phyloP scores from a whole-genome alignment of 2,329 filamentous ascomycete species.

The Pseudogymnoascus sp. region DNA sequence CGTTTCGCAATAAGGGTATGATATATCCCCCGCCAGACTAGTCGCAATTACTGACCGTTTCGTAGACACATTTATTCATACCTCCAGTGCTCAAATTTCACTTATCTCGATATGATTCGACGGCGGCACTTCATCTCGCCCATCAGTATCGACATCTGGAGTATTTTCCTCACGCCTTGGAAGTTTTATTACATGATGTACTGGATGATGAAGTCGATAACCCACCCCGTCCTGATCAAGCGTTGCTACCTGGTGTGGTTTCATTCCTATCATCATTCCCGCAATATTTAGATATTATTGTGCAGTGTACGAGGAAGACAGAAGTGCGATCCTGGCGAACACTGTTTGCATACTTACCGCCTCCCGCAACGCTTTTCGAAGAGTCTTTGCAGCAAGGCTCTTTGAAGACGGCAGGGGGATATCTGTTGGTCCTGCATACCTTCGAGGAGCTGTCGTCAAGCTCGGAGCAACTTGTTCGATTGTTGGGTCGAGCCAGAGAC shows the following conservation, averaged over 20 bases:
- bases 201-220: slow-evolving; percentile 90
- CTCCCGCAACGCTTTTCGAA: slow-evolving; percentile 87
- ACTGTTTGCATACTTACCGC: slow-evolving; percentile 83
- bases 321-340: slow-evolving; percentile 93
- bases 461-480: slow-evolving; percentile 69
- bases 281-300: slow-evolving; percentile 87
- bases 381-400: slow-evolving; percentile 78
- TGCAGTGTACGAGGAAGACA: slow-evolving; percentile 95
- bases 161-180: slow-evolving; percentile 89
- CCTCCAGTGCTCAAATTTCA: slow-evolving; percentile 80
- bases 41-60: slow-evolving; percentile 4
- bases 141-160: slow-evolving; percentile 79
- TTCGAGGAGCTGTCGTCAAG: slow-evolving; percentile 62
- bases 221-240: slow-evolving; percentile 53
- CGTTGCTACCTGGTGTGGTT: slow-evolving; percentile 57
- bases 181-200: slow-evolving; percentile 86
- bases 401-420: slow-evolving; percentile 91
- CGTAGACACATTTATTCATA: slow-evolving; percentile 85
- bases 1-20: slow-evolving; percentile 80
- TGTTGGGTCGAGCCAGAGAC: slow-evolving; percentile 72
- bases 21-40: neutral
- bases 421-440: slow-evolving; percentile 89
- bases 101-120: slow-evolving; percentile 66
- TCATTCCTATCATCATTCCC: slow-evolving; percentile 65
- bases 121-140: slow-evolving; percentile 73